Evolutionary conservation across 345 rosid species (phyloP).

Genomic region (Murraya paniculata): DNA sequence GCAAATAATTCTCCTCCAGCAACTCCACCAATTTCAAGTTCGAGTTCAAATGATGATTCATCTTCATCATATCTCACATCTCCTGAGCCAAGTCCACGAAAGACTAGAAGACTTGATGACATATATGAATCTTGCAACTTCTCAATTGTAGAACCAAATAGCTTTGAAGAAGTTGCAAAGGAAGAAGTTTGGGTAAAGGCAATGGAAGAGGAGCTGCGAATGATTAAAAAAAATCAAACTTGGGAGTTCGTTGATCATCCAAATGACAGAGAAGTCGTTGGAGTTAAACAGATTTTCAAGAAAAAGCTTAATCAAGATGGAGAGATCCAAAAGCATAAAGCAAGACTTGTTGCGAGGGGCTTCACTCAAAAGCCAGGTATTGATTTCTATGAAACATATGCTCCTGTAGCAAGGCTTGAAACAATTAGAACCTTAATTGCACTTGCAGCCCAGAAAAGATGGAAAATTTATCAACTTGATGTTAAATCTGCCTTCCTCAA

Average conservation of each 20-base stretch:
- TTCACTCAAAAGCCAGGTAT: background rate
- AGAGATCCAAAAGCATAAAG: background rate
- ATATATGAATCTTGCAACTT: background rate
- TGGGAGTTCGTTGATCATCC: background rate
- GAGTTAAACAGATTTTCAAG: background rate
- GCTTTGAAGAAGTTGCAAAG: background rate
- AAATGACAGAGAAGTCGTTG: background rate
- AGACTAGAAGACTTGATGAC: background rate
- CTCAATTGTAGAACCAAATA: background rate
- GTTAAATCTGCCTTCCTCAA: background rate
- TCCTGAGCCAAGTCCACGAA: background rate
- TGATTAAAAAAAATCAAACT: background rate
- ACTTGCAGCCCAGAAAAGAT: background rate
- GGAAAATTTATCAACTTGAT: background rate
- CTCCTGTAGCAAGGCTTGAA: background rate
- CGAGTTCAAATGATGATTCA: too few relatives aligned
- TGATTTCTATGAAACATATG: background rate
- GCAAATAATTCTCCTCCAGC: too few relatives aligned
- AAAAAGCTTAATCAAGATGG: background rate
- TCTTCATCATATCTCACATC: too few relatives aligned
- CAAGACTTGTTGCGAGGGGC: background rate
- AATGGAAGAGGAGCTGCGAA: background rate
- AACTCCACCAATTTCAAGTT: too few relatives aligned
- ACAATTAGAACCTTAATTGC: background rate
- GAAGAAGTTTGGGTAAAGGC: background rate